Conservation (phyloP, 2,329 filamentous ascomycete genomes). For the Lecanicillium sp. region DNA sequence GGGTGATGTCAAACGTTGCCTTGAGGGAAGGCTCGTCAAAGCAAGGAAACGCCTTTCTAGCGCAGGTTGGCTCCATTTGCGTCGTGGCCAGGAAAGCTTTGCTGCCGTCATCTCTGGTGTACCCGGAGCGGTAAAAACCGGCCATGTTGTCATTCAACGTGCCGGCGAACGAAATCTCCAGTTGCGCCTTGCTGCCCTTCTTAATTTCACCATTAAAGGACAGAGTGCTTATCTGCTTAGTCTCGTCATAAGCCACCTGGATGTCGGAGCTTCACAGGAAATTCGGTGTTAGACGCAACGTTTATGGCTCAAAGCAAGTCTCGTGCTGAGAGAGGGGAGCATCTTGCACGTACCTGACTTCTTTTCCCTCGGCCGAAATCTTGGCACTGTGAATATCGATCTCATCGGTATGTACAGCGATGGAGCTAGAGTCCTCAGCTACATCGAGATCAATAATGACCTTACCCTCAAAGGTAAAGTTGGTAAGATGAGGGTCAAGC, state of each 20-base stretch:
- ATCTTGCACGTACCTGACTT: constrained; percentile 32
- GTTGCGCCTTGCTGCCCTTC: constrained; percentile 68
- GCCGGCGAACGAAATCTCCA: constrained; percentile 57
- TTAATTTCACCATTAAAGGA: constrained; percentile 65
- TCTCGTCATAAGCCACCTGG: constrained; percentile 64
- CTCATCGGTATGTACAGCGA: constrained; percentile 82
- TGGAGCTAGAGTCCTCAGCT: constrained; percentile 70
- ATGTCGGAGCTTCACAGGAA: constrained; percentile 25
- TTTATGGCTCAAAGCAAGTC: no score
- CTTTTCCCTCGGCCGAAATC: constrained; percentile 35
- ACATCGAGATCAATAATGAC: constrained; percentile 86
- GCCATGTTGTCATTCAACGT: constrained; percentile 91
- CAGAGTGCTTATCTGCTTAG: constrained; percentile 74
- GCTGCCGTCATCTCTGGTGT: constrained; percentile 72
- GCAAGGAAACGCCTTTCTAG: constrained; percentile 85
- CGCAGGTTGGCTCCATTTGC: constrained; percentile 96
- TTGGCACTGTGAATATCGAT: constrained; percentile 67
- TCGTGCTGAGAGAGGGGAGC: no score
- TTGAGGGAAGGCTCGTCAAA: constrained; percentile 95
- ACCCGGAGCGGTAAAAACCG: constrained; percentile 93
- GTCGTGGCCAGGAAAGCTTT: constrained; percentile 80
- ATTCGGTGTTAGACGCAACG: no score
- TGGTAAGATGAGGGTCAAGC: constrained; percentile 83
- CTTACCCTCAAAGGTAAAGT: constrained; percentile 77
- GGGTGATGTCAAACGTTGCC: constrained; percentile 82